Evolutionary conservation across 306 rosid species (phyloP).

Genomic region (Vigna unguiculata): DNA sequence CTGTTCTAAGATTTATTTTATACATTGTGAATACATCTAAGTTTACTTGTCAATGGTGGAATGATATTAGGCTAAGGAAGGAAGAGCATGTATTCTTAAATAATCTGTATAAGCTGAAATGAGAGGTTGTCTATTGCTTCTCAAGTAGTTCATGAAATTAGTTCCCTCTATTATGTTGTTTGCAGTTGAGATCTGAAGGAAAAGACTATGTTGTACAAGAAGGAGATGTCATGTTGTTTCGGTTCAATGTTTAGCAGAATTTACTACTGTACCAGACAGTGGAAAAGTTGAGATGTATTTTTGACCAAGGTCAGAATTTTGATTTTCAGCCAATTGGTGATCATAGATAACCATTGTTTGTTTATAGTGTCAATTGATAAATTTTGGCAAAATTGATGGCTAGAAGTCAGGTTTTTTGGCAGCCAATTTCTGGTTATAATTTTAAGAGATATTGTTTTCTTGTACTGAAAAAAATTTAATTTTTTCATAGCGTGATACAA

Average conservation of each 20-base stretch:
- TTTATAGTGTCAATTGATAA: conserved; percentile 21
- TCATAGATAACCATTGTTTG: conserved; percentile 42
- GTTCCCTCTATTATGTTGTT: conserved; percentile 34
- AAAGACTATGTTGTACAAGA: conserved; percentile 91
- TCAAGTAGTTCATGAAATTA: neutral
- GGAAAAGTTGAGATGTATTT: conserved; percentile 34
- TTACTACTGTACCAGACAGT: conserved; percentile 20
- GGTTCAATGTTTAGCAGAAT: conserved; percentile 77
- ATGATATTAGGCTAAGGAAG: neutral
- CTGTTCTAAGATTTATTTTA: neutral
- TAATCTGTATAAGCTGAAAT: conserved; percentile 21
- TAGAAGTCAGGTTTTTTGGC: neutral
- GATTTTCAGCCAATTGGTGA: conserved; percentile 40
- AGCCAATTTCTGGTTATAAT: conserved; percentile 38
- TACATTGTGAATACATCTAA: no score
- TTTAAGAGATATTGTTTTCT: conserved; percentile 30
- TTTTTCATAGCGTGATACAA: neutral
- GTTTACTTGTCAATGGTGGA: neutral
- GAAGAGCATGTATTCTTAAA: conserved; percentile 6
- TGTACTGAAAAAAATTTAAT: neutral
- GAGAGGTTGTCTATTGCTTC: neutral
- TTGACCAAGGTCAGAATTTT: conserved; percentile 16
- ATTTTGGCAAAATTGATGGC: conserved; percentile 6
- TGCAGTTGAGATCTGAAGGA: conserved; percentile 97
- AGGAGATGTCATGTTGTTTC: conserved; percentile 97